These are phyloP conservation scores for Magnaporthales sp. DNA, from an alignment of 2,329 filamentous ascomycete genomes.

Conservation along the genomic window DNA sequence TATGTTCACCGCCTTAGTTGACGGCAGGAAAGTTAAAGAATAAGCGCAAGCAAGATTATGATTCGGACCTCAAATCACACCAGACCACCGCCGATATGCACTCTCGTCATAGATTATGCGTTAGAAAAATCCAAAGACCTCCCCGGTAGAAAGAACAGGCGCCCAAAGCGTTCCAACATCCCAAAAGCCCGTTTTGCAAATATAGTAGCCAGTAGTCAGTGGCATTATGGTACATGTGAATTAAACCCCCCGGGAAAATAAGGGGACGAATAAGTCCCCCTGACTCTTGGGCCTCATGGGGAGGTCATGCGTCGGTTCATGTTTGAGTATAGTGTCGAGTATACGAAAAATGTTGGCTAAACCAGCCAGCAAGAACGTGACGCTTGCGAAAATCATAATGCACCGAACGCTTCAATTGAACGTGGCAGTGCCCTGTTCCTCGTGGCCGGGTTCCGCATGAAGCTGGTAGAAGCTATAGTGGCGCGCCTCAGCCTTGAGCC, in stretches of 20 bases:
- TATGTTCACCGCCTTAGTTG: background rate
- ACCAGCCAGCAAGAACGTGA: background rate
- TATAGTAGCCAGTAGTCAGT: background rate
- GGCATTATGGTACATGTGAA: background rate
- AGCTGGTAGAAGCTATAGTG: slow-evolving; percentile 46
- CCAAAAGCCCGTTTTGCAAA: background rate
- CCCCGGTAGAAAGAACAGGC: background rate
- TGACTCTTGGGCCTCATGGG: background rate
- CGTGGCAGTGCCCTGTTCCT: slow-evolving; percentile 38
- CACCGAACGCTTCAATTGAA: slow-evolving; percentile 29
- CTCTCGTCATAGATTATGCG: background rate
- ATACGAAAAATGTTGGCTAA: background rate
- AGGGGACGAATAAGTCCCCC: background rate
- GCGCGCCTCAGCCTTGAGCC: slow-evolving; percentile 39
- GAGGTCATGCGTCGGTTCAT: background rate
- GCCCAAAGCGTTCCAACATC: background rate
- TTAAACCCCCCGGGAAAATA: background rate
- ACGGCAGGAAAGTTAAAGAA: background rate
- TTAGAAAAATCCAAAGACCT: background rate
- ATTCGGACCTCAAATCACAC: background rate
- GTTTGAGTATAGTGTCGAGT: background rate
- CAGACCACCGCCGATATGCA: background rate
- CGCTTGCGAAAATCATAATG: background rate
- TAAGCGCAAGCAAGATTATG: background rate
- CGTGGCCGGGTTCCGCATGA: slow-evolving; percentile 34